phyloP scores from a whole-genome alignment of 352 stramenopile species.

The Thalassiosira delicatula region DNA sequence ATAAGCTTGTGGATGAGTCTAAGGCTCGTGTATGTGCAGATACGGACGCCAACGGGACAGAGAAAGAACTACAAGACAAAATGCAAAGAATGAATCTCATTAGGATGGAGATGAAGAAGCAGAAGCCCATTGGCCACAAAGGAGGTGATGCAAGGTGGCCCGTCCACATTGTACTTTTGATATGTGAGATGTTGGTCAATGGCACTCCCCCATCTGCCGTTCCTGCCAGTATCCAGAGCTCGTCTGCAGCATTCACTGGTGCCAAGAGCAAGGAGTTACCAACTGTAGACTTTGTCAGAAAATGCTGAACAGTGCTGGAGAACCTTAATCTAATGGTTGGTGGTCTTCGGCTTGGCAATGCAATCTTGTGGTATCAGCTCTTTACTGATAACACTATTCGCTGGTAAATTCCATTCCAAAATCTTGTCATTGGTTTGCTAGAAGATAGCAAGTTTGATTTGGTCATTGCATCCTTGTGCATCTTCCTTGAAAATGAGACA shows the following conservation, averaged over 20 bases:
- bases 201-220: not conserved
- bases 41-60: too few species aligned
- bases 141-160: slow-evolving; percentile 1
- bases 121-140: not conserved
- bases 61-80: too few species aligned
- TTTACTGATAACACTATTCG: slow-evolving; percentile 2
- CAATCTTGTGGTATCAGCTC: slow-evolving; percentile 10
- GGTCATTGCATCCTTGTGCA: slow-evolving; percentile 10
- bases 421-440: not conserved
- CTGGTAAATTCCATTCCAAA: not conserved
- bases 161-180: slow-evolving; percentile 6
- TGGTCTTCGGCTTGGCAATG: slow-evolving; percentile 16
- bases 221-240: not conserved
- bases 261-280: not conserved
- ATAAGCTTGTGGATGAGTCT: not conserved
- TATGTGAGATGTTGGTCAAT: slow-evolving; percentile 29
- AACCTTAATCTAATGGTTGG: not conserved
- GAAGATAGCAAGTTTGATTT: not conserved
- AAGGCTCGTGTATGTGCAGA: not conserved
- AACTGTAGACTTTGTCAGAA: slow-evolving; percentile 2
- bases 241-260: not conserved
- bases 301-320: slow-evolving; percentile 1
- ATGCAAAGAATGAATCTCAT: not conserved
- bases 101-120: not conserved
- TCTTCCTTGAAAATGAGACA: slow-evolving; percentile 17